A percentile compares a stretch with the other conserved stretches of the same genome.
Evolutionary conservation across 768 basidiomycete species (phyloP).

Genomic region (Suillus subaureus): DNA sequence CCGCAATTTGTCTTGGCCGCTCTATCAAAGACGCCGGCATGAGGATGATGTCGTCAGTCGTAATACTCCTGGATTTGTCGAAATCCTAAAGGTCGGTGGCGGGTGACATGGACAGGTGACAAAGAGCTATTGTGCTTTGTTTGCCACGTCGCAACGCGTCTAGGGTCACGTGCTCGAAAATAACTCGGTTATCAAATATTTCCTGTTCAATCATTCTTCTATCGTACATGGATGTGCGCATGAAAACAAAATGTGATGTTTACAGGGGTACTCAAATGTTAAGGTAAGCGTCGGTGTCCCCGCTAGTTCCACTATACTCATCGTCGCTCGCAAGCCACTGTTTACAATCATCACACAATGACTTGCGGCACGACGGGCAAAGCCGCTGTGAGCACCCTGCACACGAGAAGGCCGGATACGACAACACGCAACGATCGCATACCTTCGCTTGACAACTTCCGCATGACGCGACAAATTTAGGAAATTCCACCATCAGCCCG

Average conservation of each 20-base stretch:
- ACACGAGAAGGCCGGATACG: not conserved
- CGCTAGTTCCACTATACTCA: not conserved
- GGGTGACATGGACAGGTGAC: not conserved
- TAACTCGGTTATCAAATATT: not conserved
- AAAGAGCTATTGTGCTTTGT: not conserved
- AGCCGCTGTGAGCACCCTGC: not conserved
- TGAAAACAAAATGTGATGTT: not conserved
- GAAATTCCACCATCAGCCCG: not conserved
- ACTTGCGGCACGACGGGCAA: not conserved
- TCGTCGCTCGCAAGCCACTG: not conserved
- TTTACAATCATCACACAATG: not conserved
- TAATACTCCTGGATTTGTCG: not conserved
- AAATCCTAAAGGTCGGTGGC: not conserved
- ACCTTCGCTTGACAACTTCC: not conserved
- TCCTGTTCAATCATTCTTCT: not conserved
- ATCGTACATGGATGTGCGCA: not conserved
- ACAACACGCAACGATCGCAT: constrained; percentile 4
- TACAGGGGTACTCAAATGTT: not conserved
- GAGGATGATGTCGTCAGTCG: not conserved
- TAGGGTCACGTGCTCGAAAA: not conserved
- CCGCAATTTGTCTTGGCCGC: not conserved
- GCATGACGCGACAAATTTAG: not conserved
- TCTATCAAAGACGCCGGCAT: not conserved
- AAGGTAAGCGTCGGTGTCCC: not conserved
- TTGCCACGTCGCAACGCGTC: not conserved